Base-by-base conservation (phyloP, 768 basidiomycete genomes). In the Lactifluus hygrophoroides region DNA sequence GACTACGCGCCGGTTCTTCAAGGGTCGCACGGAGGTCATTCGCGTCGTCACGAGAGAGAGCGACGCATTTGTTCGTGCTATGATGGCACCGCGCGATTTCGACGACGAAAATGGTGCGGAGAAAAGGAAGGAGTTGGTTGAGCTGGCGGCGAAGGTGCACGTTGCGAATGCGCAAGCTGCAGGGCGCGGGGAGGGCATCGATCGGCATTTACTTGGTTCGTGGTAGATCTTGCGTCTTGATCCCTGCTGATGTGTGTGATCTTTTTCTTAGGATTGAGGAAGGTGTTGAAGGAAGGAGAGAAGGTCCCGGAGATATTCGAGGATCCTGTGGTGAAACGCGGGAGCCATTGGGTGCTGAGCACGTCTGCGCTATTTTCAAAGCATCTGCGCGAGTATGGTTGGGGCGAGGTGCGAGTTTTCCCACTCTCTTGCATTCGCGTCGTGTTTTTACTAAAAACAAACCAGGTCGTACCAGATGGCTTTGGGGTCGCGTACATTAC, bases 401-500 rank as follows among this genome's bases (percentile, higher is more conserved):
- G 94, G 94, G 94, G 94, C 49, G 90, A 92, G 79, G 86, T 80
- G 45, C 11, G 74, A n/a, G 6, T 67, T 13, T 3, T 34, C 8
- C 37, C 9, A 5, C 44, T 34, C 8, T 44, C 13, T 46, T 54
- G 43, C 14, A 3, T 21, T 23, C 2, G 35, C 56, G 47, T n/a
- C 32, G 38, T 37, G 17, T 30, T 54, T 56, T 56, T 17, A 17
- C 34, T 56, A 16, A 3, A 8, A 25, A 25, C 16, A 21, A 17
- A n/a, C n/a, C 35, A 80, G 80, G 89, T 97, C 45, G 91, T 95
- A 25, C 85, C 90, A 1, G 86, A 96, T 63, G 94, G 94, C 1
- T 97, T 94, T 68, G 94, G 94, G 32, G 86, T 97, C 30, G 88
- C 92, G 13, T 97, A 97, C 68, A 85, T 92, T 81, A 94, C 94